phyloP scores from a whole-genome alignment of 495 filamentous ascomycete species.

The Ramalina peruviana region DNA sequence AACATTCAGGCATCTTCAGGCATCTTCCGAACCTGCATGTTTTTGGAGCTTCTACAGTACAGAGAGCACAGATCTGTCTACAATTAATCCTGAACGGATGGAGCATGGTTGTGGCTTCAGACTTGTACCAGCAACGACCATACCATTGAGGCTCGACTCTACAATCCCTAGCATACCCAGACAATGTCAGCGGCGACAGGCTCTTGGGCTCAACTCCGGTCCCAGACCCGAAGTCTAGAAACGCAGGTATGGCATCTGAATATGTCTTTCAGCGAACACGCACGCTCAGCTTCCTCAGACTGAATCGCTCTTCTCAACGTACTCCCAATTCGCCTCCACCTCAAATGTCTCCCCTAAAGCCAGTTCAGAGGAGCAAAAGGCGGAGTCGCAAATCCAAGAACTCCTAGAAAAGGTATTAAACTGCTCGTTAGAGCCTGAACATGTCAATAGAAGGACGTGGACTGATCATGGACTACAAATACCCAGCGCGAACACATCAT shows the following conservation, averaged over 20 bases:
- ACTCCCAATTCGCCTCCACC: slow-evolving; percentile 82
- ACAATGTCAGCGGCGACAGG: slow-evolving; percentile 61
- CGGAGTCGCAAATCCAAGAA: slow-evolving; percentile 72
- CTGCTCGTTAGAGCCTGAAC: not conserved
- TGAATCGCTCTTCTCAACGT: slow-evolving; percentile 83
- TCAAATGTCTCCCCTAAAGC: slow-evolving; percentile 68
- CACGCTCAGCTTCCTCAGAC: slow-evolving; percentile 41
- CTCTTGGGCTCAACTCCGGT: slow-evolving; percentile 89
- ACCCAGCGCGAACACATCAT: slow-evolving; percentile 67
- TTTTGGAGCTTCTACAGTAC: not conserved
- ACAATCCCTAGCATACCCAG: not conserved
- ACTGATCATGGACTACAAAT: slow-evolving; percentile 1
- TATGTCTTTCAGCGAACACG: not conserved
- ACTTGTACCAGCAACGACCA: not conserved
- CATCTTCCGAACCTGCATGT: not conserved
- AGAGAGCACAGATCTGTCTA: not conserved
- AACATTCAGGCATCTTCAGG: not conserved
- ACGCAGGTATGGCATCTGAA: slow-evolving; percentile 54
- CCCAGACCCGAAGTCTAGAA: slow-evolving; percentile 82
- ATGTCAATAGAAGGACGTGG: not conserved
- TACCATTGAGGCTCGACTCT: not conserved
- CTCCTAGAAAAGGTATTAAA: slow-evolving; percentile 57
- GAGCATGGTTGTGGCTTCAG: not conserved
- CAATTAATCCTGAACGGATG: not conserved
- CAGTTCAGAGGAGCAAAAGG: slow-evolving; percentile 67